These are phyloP conservation scores for Claviceps sorghi DNA, from an alignment of 2,329 filamentous ascomycete genomes.

Conservation along the genomic window DNA sequence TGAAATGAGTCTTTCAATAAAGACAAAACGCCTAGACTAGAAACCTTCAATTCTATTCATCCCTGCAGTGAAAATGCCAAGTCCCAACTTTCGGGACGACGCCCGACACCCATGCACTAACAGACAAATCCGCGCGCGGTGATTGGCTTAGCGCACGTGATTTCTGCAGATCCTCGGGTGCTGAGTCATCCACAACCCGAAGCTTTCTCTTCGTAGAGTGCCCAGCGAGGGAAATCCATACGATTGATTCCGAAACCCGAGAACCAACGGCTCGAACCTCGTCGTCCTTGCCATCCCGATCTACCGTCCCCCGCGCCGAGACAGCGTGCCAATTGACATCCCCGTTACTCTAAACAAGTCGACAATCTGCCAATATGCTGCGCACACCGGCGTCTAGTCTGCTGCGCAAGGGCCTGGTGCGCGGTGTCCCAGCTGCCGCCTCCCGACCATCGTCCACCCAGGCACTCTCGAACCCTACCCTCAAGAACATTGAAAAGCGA, in stretches of 20 bases:
- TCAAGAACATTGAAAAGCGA: slow-evolving; percentile 97
- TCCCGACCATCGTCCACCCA: slow-evolving; percentile 54
- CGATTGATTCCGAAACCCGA: slow-evolving; percentile 15
- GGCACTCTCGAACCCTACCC: slow-evolving; percentile 93
- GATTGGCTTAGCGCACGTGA: slow-evolving; percentile 3
- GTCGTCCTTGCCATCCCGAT: slow-evolving; percentile 10
- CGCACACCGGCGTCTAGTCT: slow-evolving; percentile 38
- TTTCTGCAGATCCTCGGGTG: not conserved
- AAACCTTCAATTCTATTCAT: not conserved
- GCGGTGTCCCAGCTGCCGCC: slow-evolving; percentile 29
- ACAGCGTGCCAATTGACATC: slow-evolving; percentile 21
- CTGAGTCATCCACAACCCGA: slow-evolving; percentile 12
- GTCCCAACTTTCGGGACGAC: not conserved
- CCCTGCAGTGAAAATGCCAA: not conserved
- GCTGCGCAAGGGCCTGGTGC: slow-evolving; percentile 34
- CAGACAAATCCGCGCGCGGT: not conserved
- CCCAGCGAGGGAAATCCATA: slow-evolving; percentile 11
- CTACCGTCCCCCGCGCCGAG: slow-evolving; percentile 5
- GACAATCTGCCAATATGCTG: slow-evolving; percentile 30
- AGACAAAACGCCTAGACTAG: not conserved
- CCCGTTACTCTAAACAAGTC: slow-evolving; percentile 8
- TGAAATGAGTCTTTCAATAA: not conserved
- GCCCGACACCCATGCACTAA: not conserved
- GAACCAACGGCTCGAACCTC: slow-evolving; percentile 11
- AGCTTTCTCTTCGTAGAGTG: slow-evolving; percentile 9